phyloP scores from a whole-genome alignment of 148 eudicot genomes.

The Tetragonia tetragonoides region DNA sequence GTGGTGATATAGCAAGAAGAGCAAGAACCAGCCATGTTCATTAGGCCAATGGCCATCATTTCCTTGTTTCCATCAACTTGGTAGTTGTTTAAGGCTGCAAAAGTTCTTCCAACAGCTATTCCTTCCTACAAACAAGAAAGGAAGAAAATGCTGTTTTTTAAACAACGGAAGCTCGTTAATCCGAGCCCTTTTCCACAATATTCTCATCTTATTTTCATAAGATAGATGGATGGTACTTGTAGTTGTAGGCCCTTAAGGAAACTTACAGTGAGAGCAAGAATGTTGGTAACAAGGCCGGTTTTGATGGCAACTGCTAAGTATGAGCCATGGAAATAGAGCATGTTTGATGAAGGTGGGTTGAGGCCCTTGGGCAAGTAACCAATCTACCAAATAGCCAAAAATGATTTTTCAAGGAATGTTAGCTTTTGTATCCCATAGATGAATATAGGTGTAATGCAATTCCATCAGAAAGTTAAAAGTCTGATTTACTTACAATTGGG shows the following conservation, averaged over 20 bases:
- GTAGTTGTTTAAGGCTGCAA: conserved; percentile 79
- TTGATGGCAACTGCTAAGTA: conserved; percentile 62
- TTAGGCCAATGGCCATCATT: conserved; percentile 95
- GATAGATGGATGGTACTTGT: background rate
- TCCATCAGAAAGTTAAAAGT: background rate
- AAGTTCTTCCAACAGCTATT: conserved; percentile 96
- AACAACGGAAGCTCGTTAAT: conserved; percentile 12
- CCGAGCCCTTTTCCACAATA: background rate
- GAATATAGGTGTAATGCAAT: background rate
- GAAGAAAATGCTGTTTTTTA: conserved; percentile 6
- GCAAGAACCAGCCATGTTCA: conserved; percentile 97
- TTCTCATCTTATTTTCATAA: background rate
- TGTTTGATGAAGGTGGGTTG: conserved; percentile 82
- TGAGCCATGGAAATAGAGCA: conserved; percentile 59
- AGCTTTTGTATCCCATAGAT: background rate
- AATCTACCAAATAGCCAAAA: conserved; percentile 45
- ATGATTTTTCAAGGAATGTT: background rate
- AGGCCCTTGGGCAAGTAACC: conserved; percentile 81
- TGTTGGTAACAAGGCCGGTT: conserved; percentile 84
- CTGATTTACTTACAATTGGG: conserved; percentile 51
- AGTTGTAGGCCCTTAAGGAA: background rate
- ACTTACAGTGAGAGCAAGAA: conserved; percentile 87
- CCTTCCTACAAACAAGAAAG: conserved; percentile 65
- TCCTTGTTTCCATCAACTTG: conserved; percentile 99
- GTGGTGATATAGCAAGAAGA: conserved; percentile 92